phyloP scores from a whole-genome alignment of 2,329 filamentous ascomycete genomes.

The Xylariaceae sp. region DNA sequence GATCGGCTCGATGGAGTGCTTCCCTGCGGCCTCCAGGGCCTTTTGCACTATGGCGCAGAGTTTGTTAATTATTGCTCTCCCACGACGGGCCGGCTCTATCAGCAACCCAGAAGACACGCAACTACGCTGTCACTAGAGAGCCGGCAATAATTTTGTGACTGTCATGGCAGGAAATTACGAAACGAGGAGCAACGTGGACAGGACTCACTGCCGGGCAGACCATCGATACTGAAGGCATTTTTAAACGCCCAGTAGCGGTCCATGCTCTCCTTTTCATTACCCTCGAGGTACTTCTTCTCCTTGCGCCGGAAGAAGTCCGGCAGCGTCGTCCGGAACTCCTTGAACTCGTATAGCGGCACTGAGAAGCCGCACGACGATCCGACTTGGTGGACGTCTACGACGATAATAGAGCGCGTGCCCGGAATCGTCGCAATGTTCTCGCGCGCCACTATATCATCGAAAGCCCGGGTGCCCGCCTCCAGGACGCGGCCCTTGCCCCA shows the following conservation, averaged over 20 bases:
- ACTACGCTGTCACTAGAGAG: no score
- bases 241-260: slow-evolving; percentile 34
- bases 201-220: slow-evolving; percentile 29
- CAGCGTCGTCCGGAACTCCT: slow-evolving; percentile 27
- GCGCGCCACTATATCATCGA: slow-evolving; percentile 25
- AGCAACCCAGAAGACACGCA: no score
- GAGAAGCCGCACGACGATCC: slow-evolving; percentile 33
- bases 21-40: slow-evolving; percentile 21
- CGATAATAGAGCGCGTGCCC: slow-evolving; percentile 28
- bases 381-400: slow-evolving; percentile 31
- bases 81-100: no score
- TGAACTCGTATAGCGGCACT: slow-evolving; percentile 32
- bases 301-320: slow-evolving; percentile 26
- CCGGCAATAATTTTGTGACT: no score
- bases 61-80: no score
- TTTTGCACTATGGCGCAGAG: no score
- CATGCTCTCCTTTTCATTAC: slow-evolving; percentile 29
- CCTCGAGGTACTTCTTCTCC: slow-evolving; percentile 22
- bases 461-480: slow-evolving; percentile 24
- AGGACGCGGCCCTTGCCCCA: slow-evolving; percentile 31
- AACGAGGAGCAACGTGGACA: no score
- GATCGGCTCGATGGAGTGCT: slow-evolving; percentile 26
- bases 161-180: no score
- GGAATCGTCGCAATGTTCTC: slow-evolving; percentile 18
- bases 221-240: slow-evolving; percentile 32